Percentiles rank a stretch among this genome's conserved stretches.
Conservation (phyloP, 371 early-diverging fungal species). For the Saksenaea oblongispora region DNA sequence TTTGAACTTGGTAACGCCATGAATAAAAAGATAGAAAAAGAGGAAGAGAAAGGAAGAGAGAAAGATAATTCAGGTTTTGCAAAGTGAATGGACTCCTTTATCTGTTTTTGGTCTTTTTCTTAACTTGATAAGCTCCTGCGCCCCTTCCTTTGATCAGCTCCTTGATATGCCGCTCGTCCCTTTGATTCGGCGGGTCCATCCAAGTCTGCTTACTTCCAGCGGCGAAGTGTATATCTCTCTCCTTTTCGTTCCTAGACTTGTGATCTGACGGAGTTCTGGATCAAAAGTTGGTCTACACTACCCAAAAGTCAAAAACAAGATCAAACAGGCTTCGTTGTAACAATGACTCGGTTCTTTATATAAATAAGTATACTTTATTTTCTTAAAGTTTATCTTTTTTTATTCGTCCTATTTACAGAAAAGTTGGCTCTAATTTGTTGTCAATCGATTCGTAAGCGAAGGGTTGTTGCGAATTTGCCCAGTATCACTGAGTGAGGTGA, state of each 20-base stretch:
- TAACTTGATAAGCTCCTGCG: background rate
- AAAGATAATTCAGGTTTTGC: background rate
- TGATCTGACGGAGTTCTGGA: slow-evolving; percentile 2
- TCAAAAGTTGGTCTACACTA: background rate
- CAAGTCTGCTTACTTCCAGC: background rate
- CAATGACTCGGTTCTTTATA: background rate
- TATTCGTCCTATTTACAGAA: background rate
- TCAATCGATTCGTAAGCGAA: background rate
- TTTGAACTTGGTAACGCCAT: background rate
- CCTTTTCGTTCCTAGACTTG: background rate
- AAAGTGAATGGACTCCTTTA: background rate
- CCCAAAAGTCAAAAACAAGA: background rate
- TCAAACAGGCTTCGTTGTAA: background rate
- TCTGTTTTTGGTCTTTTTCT: background rate
- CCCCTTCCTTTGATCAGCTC: background rate
- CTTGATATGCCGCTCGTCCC: slow-evolving; percentile 7
- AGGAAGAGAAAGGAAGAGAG: background rate
- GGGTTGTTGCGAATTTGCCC: background rate
- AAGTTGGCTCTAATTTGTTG: background rate
- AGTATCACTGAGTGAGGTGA: background rate
- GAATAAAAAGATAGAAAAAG: background rate
- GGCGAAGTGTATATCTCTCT: background rate
- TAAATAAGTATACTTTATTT: too few species aligned
- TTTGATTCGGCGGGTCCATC: slow-evolving; percentile 3
- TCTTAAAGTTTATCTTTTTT: too few species aligned